These are phyloP conservation scores for Talaromyces sp. DNA, from an alignment of 2,329 filamentous ascomycete species.

Conservation along the genomic window DNA sequence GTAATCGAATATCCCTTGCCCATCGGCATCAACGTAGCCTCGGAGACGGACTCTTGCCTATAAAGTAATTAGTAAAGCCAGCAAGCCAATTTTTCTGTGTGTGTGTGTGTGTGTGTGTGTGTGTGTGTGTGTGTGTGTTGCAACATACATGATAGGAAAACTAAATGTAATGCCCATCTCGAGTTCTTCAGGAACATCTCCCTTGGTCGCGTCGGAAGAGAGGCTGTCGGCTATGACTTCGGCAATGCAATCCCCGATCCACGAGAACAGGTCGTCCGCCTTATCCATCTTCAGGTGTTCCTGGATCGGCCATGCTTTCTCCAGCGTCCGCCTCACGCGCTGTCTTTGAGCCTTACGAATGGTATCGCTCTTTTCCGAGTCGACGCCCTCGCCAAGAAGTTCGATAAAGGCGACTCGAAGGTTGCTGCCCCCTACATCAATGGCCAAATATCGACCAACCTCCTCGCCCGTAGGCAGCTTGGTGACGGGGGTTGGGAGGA, in stretches of 20 bases:
- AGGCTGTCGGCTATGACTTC: constrained; percentile 58
- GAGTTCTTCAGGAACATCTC: constrained; percentile 37
- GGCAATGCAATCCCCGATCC: constrained; percentile 73
- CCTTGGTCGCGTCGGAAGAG: constrained; percentile 32
- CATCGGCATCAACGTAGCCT: constrained; percentile 53
- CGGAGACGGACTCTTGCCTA: constrained; percentile 48
- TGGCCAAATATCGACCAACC: constrained; percentile 50
- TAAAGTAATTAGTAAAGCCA: neutral
- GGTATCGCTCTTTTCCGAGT: constrained; percentile 33
- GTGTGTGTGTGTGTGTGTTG: neutral
- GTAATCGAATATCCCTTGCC: constrained; percentile 54
- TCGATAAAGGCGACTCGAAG: constrained; percentile 53
- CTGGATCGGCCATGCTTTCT: constrained; percentile 49
- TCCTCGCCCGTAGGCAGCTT: constrained; percentile 46
- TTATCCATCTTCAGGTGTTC: constrained; percentile 58
- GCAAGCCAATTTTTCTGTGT: neutral
- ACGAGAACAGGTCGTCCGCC: constrained; percentile 68
- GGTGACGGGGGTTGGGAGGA: constrained; percentile 43
- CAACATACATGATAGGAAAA: constrained; percentile 44
- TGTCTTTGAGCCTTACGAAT: constrained; percentile 44
- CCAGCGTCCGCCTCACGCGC: constrained; percentile 40
- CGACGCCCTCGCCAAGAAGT: constrained; percentile 39
- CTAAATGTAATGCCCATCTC: constrained; percentile 47
- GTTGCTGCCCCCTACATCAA: constrained; percentile 54
- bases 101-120: neutral